These are phyloP conservation scores for Cladochytrium replicatum DNA, from an alignment of 192 early-diverging fungal genomes.

Conservation along the genomic window DNA sequence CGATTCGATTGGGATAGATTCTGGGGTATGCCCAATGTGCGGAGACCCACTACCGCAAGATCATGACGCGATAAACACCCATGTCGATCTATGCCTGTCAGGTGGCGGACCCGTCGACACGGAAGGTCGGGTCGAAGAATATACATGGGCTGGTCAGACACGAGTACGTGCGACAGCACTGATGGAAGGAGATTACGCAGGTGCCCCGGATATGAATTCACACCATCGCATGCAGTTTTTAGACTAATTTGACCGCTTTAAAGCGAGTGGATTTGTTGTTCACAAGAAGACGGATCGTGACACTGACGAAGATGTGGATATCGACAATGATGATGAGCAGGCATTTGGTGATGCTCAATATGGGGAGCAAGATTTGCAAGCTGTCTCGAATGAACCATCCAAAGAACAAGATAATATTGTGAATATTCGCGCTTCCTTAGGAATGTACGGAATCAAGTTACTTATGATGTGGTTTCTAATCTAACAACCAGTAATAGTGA, in stretches of 20 bases:
- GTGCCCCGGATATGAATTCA: conserved; percentile 19
- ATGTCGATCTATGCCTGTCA: conserved; percentile 65
- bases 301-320: conserved; percentile 71
- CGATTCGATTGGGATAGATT: too few relatives aligned
- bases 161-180: conserved; percentile 70
- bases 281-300: conserved; percentile 37
- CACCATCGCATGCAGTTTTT: conserved; percentile 14
- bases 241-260: conserved; percentile 10
- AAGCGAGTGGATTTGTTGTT: conserved; percentile 19
- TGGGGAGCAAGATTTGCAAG: conserved; percentile 54
- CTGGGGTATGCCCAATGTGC: conserved; percentile 73
- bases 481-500: conserved; percentile 3
- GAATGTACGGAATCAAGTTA: conserved; percentile 28
- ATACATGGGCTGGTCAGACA: conserved; percentile 72
- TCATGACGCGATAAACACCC: conserved; percentile 52
- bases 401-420: conserved; percentile 20
- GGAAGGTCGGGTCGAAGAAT: conserved; percentile 40
- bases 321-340: conserved; percentile 68
- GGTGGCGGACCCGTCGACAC: conserved; percentile 10
- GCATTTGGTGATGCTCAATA: conserved; percentile 68
- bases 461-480: conserved; percentile 19
- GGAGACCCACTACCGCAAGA: conserved; percentile 44
- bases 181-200: conserved; percentile 67
- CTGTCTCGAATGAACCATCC: conserved; percentile 24
- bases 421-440: conserved; percentile 26